phyloP scores from a whole-genome alignment of 2,329 filamentous ascomycete species.

The Sclerotinia trifoliorum region DNA sequence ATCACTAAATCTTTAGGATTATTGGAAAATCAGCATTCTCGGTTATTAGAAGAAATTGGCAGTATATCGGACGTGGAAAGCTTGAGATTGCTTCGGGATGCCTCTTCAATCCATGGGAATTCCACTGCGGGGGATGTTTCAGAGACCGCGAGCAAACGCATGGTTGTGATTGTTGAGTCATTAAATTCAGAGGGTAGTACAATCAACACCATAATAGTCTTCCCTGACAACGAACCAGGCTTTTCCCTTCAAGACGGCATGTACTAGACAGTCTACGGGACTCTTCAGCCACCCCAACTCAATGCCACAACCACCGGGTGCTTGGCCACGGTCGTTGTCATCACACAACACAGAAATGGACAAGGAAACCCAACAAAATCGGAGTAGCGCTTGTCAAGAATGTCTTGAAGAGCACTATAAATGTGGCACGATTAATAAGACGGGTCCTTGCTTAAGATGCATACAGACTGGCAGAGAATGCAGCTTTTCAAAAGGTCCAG shows the following conservation, averaged over 20 bases:
- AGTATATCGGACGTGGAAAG: constrained; percentile 31
- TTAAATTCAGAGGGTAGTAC: not conserved
- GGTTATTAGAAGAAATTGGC: constrained; percentile 29
- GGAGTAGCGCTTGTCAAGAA: not conserved
- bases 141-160: constrained; percentile 27
- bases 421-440: not conserved
- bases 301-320: not conserved
- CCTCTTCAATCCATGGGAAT: constrained; percentile 20
- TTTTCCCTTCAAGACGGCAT: not conserved
- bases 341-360: no score
- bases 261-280: not conserved
- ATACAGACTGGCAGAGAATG: not conserved
- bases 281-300: not conserved
- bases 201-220: no score
- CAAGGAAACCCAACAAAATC: not conserved
- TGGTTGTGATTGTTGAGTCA: constrained; percentile 13
- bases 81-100: constrained; percentile 29
- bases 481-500: not conserved
- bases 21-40: constrained; percentile 26
- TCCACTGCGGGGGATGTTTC: constrained; percentile 22
- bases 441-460: not conserved
- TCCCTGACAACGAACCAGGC: not conserved
- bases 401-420: not conserved
- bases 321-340: not conserved
- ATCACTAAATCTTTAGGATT: constrained; percentile 29